Percentiles rank a stretch among this genome's conserved stretches.
Evolutionary conservation across 108 stramenopile species (phyloP).

Genomic region (Cyclotella cryptica): DNA sequence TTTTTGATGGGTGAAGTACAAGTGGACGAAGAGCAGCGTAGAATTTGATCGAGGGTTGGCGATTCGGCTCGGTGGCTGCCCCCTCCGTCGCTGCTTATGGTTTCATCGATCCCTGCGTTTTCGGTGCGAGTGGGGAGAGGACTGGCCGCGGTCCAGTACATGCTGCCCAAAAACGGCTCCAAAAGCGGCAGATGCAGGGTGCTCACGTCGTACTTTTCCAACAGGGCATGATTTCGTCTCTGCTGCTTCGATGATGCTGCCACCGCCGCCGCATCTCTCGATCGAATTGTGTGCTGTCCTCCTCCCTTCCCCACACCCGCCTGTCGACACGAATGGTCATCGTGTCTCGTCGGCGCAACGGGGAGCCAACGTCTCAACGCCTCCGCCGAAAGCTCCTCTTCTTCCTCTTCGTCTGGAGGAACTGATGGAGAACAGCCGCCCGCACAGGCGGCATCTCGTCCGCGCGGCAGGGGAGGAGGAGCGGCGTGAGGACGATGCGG

Average conservation of each 20-base stretch:
- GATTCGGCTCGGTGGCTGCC: not conserved
- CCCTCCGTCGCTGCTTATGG: not conserved
- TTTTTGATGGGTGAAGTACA: not conserved
- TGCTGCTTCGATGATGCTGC: not conserved
- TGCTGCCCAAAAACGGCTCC: conserved; percentile 29
- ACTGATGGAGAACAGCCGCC: too few species aligned
- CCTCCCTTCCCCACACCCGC: not conserved
- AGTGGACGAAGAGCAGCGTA: not conserved
- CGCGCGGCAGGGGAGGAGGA: too few species aligned
- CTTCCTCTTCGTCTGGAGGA: too few species aligned
- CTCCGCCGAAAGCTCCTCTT: too few species aligned
- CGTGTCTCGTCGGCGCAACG: too few species aligned
- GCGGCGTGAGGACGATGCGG: too few species aligned
- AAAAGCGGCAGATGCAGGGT: conserved; percentile 10
- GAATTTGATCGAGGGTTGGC: not conserved
- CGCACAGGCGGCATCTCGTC: too few species aligned
- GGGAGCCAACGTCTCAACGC: too few species aligned
- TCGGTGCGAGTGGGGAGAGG: not conserved
- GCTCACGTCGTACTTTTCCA: conserved; percentile 13
- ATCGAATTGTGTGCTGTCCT: not conserved
- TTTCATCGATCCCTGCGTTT: not conserved
- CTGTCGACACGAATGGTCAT: too few species aligned
- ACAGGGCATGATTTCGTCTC: not conserved
- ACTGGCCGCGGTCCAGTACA: conserved; percentile 27
- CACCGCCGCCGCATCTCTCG: not conserved